Conservation (phyloP, 1,284 basidiomycete species). For the Boletus mariae region DNA sequence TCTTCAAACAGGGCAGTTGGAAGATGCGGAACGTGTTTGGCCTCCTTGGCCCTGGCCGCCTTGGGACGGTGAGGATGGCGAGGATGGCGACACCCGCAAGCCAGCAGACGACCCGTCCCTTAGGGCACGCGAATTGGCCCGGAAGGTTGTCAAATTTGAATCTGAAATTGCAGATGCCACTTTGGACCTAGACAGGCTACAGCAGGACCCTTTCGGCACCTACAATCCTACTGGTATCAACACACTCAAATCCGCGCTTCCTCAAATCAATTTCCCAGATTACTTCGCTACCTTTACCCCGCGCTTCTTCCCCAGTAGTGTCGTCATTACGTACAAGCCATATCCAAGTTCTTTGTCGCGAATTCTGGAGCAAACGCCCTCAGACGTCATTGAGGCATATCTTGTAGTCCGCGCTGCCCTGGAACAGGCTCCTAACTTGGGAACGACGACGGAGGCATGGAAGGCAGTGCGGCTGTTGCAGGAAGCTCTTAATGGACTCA, state of each 20-base stretch:
- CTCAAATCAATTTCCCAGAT: constrained; percentile 76
- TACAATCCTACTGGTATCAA: constrained; percentile 83
- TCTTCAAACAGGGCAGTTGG: constrained; percentile 35
- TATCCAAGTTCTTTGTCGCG: constrained; percentile 69
- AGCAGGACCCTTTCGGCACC: constrained; percentile 79
- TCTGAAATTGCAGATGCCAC: constrained; percentile 76
- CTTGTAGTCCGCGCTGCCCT: constrained; percentile 72
- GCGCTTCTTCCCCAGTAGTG: constrained; percentile 67
- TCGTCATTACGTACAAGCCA: constrained; percentile 83
- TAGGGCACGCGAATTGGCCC: constrained; percentile 63
- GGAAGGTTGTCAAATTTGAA: constrained; percentile 79
- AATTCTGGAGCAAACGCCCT: constrained; percentile 67
- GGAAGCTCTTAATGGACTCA: constrained; percentile 78
- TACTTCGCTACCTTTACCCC: constrained; percentile 87
- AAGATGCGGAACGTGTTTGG: constrained; percentile 60
- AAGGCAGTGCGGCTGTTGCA: constrained; percentile 66
- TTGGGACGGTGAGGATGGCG: constrained; percentile 59
- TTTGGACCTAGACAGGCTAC: constrained; percentile 70
- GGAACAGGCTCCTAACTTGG: constrained; percentile 64
- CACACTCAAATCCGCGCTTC: constrained; percentile 68
- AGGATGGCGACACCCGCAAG: constrained; percentile 44
- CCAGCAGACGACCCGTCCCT: constrained; percentile 35
- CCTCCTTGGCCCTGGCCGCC: constrained; percentile 89
- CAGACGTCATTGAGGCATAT: constrained; percentile 83
- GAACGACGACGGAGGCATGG: constrained; percentile 72